These are phyloP conservation scores for Hortiboletus rubellus DNA, from an alignment of 1,284 basidiomycete genomes.

Conservation along the genomic window DNA sequence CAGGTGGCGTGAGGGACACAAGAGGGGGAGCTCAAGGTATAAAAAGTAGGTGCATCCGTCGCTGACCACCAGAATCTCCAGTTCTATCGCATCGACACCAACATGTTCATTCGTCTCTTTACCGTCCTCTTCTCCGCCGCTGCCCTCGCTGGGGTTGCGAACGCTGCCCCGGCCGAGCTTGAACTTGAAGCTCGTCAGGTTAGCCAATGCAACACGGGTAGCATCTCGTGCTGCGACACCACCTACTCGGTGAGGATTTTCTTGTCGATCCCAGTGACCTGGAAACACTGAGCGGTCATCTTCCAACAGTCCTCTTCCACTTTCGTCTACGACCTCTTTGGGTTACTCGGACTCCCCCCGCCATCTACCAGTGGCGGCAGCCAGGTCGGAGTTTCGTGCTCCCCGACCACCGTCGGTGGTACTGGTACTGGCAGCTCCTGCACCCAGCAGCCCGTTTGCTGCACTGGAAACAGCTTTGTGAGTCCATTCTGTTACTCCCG, in stretches of 20 bases:
- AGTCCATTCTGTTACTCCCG: neutral
- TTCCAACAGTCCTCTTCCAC: neutral
- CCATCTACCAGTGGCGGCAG: neutral
- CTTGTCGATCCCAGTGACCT: neutral
- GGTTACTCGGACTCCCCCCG: neutral
- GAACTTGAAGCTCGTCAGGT: conserved; percentile 2
- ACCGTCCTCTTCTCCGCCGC: conserved; percentile 7
- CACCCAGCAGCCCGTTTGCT: conserved; percentile 19
- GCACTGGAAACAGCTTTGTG: conserved; percentile 16
- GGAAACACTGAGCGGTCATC: neutral
- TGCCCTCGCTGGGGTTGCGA: conserved; percentile 6
- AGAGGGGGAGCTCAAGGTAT: neutral
- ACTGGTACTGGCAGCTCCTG: conserved; percentile 6
- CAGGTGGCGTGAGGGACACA: too few relatives aligned
- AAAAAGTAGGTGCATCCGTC: too few relatives aligned
- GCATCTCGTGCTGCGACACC: conserved; percentile 17
- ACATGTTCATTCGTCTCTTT: too few relatives aligned
- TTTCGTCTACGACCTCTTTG: neutral
- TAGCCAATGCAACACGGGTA: conserved; percentile 16
- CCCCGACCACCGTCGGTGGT: neutral
- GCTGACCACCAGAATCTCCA: too few relatives aligned
- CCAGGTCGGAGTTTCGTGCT: conserved; percentile 17
- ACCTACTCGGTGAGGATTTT: conserved; percentile 1
- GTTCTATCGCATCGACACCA: too few relatives aligned
- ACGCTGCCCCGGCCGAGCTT: conserved; percentile 11